These are phyloP conservation scores for Melocanna baccifera DNA, from an alignment of 176 grass and related monocot genomes.

Conservation along the genomic window DNA sequence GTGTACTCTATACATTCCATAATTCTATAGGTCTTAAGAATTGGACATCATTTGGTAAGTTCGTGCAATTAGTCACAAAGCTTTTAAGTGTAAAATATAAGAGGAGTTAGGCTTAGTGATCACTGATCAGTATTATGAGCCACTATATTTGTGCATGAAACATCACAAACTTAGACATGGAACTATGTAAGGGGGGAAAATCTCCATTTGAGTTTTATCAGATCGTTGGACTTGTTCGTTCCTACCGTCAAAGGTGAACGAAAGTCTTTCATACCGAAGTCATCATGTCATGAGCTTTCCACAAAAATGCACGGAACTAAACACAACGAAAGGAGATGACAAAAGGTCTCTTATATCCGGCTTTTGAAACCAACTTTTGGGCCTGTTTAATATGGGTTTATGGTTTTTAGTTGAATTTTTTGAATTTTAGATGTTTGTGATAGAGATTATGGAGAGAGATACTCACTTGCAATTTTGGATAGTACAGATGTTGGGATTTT, in stretches of 20 bases:
- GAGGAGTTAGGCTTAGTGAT: neutral
- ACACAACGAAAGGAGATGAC: too few species aligned
- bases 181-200: neutral
- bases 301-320: neutral
- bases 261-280: neutral
- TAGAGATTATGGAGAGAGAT: too few species aligned
- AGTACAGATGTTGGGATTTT: too few species aligned
- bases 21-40: neutral
- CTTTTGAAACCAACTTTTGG: too few species aligned
- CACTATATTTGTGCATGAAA: neutral
- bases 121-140: neutral
- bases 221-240: neutral
- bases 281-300: slow-evolving; percentile 11
- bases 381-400: too few species aligned
- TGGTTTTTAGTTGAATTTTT: too few species aligned
- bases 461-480: too few species aligned
- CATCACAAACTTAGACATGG: neutral
- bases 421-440: too few species aligned
- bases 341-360: too few species aligned
- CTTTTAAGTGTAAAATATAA: neutral
- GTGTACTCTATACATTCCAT: neutral
- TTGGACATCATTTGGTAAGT: neutral
- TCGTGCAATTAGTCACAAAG: neutral
- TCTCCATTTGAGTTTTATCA: neutral
- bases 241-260: neutral